Evolutionary conservation across 2,329 filamentous ascomycete genomes (phyloP).

Genomic region (Elsinoe perseae): DNA sequence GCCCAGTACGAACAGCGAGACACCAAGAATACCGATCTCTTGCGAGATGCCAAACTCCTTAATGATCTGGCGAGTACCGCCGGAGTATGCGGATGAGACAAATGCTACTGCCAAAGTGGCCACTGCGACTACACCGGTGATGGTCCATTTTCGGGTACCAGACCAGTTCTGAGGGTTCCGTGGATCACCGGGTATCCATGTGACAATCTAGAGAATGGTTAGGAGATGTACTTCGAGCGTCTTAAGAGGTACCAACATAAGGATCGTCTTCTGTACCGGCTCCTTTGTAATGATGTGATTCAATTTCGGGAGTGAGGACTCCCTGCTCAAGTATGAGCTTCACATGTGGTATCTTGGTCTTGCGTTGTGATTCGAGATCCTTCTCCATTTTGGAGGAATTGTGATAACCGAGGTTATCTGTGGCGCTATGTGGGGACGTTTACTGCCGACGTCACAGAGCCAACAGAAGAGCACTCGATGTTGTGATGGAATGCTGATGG

Average conservation of each 20-base stretch:
- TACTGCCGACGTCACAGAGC: neutral
- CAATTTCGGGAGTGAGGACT: conserved; percentile 30
- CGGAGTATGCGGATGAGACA: conserved; percentile 59
- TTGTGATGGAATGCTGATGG: neutral
- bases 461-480: too few relatives aligned
- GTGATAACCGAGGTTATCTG: conserved; percentile 8
- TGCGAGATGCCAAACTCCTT: conserved; percentile 45
- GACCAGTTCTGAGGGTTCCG: conserved; percentile 59
- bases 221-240: neutral
- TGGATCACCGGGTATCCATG: conserved; percentile 59
- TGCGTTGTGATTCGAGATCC: conserved; percentile 27
- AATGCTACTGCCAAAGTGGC: conserved; percentile 63
- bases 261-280: conserved; percentile 59
- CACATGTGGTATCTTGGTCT: conserved; percentile 25
- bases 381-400: conserved; percentile 20
- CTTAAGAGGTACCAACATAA: conserved; percentile 33
- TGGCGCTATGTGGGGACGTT: neutral
- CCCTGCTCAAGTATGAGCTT: conserved; percentile 29
- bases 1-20: conserved; percentile 58
- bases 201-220: conserved; percentile 40
- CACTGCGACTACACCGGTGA: conserved; percentile 55
- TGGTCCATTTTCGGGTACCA: conserved; percentile 54
- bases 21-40: conserved; percentile 52
- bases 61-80: conserved; percentile 49
- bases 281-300: conserved; percentile 29